Evolutionary conservation across 345 rosid species (phyloP), one percentile per base, ranked within the genome.

Genomic region (Bretschneidera sinensis): DNA sequence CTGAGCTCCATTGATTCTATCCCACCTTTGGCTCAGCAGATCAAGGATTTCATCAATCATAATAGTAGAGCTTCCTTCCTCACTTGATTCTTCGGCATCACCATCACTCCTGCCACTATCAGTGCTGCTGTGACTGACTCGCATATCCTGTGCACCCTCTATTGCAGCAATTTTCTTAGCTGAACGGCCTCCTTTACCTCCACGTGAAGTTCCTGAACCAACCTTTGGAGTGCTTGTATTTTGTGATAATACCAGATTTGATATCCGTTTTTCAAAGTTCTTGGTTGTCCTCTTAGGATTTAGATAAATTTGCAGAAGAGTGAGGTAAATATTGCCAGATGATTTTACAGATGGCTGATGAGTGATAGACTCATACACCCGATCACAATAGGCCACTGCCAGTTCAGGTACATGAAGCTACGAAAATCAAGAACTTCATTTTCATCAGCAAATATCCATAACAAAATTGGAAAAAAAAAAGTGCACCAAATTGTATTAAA

Each of bases 1-100:
- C 77, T 91, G 97, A 59, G 95, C 96, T 65, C 99, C 99, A 64
- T 91, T 88, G 72, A 95, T 83, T 78, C 96, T 83, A 69, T 88
- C 97, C 99, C 97, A 95, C 71, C 92, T 79, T 76, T 65, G 86
- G 72, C 92, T 81, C 77, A 95, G 81, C 68, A 95, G 76, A 87
- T 95, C 91, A 51, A 91, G 89, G 52, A 86, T 92, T 80, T 95
- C 84, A 63, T 88, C 86, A 31, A 88, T 78, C 96, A 95, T 95
- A 58, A 95, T 86, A 47, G 72, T 76, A 45, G 96, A 88, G 66
- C 71, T 80, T 65, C 89, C 95, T 75, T 86, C 97, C 60, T 83
- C 95, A 69, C 55, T 66, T 53, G 71, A 73, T 67, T 95, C 99
- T 61, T 95, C 96, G 31, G 78, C 63, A 71, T 95, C 99, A 62